Percentiles rank a stretch among this genome's conserved stretches.
Evolutionary conservation across 805 yeast species (phyloP).

Genomic region (Kazachstania martiniae): DNA sequence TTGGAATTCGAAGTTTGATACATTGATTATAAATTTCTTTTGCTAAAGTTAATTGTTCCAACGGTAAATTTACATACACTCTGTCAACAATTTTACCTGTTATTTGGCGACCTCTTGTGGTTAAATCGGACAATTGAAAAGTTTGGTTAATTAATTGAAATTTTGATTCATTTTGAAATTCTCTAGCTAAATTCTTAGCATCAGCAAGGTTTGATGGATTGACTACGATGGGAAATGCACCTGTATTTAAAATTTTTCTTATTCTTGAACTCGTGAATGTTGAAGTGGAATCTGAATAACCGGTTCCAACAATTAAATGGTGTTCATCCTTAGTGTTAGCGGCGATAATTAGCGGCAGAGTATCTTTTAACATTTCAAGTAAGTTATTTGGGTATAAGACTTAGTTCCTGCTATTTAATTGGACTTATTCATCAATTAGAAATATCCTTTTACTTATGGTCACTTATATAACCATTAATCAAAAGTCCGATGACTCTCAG

Average conservation of each 20-base stretch:
- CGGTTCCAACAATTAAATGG: slow-evolving; percentile 46
- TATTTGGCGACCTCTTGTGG: slow-evolving; percentile 46
- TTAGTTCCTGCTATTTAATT: too few species aligned
- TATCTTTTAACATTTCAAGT: not conserved
- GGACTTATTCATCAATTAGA: too few species aligned
- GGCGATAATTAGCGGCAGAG: slow-evolving; percentile 32
- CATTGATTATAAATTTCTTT: slow-evolving; percentile 41
- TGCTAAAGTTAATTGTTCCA: slow-evolving; percentile 25
- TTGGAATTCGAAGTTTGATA: slow-evolving; percentile 57
- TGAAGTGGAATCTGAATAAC: slow-evolving; percentile 9
- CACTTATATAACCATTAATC: too few species aligned
- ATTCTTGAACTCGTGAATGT: slow-evolving; percentile 32
- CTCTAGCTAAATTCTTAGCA: slow-evolving; percentile 13
- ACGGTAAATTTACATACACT: slow-evolving; percentile 52
- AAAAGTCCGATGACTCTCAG: too few species aligned
- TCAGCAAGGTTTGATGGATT: slow-evolving; percentile 19
- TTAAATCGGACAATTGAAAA: slow-evolving; percentile 37
- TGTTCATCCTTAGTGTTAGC: slow-evolving; percentile 38
- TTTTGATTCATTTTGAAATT: slow-evolving; percentile 14
- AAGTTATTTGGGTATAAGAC: too few species aligned
- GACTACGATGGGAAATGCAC: slow-evolving; percentile 47
- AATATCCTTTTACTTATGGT: too few species aligned
- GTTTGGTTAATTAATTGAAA: slow-evolving; percentile 25
- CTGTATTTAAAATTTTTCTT: slow-evolving; percentile 37
- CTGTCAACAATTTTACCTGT: slow-evolving; percentile 62